Percentiles rank a stretch among this genome's conserved stretches.
These are phyloP conservation scores for Pyricularia sp. DNA, from an alignment of 2,329 filamentous ascomycete species.

Conservation along the genomic window DNA sequence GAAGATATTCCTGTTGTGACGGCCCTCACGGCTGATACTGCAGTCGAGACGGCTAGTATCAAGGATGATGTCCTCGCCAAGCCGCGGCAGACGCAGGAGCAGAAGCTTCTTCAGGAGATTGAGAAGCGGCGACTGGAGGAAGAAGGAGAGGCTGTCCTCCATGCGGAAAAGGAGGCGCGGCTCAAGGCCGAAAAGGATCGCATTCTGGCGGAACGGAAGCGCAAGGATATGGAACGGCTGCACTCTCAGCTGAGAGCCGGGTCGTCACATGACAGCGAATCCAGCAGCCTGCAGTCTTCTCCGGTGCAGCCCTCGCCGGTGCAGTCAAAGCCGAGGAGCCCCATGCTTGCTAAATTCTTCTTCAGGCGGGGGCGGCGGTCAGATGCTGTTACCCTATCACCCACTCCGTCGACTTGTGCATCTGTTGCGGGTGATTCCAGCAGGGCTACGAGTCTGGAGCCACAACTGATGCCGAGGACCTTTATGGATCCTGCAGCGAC, in stretches of 20 bases:
- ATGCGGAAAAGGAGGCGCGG: slow-evolving; percentile 29
- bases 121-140: slow-evolving; percentile 5
- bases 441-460: slow-evolving; percentile 23
- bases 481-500: slow-evolving; percentile 8
- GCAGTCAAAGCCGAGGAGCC: slow-evolving; percentile 23
- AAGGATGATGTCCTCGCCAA: neutral
- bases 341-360: slow-evolving; percentile 39
- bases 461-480: slow-evolving; percentile 7
- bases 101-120: slow-evolving; percentile 5
- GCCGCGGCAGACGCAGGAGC: neutral
- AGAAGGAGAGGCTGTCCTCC: slow-evolving; percentile 11
- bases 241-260: slow-evolving; percentile 29
- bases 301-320: slow-evolving; percentile 9
- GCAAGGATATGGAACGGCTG: slow-evolving; percentile 35
- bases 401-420: slow-evolving; percentile 19
- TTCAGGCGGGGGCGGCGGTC: slow-evolving; percentile 32
- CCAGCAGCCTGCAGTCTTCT: slow-evolving; percentile 13
- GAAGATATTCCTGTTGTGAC: slow-evolving; percentile 3
- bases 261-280: slow-evolving; percentile 14
- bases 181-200: slow-evolving; percentile 38
- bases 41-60: slow-evolving; percentile 3
- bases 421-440: slow-evolving; percentile 21
- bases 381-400: slow-evolving; percentile 24
- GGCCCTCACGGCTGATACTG: slow-evolving; percentile 10
- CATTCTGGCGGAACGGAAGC: slow-evolving; percentile 39